Conservation (phyloP, 768 basidiomycete species). For the Gloeophyllum trabeum region DNA sequence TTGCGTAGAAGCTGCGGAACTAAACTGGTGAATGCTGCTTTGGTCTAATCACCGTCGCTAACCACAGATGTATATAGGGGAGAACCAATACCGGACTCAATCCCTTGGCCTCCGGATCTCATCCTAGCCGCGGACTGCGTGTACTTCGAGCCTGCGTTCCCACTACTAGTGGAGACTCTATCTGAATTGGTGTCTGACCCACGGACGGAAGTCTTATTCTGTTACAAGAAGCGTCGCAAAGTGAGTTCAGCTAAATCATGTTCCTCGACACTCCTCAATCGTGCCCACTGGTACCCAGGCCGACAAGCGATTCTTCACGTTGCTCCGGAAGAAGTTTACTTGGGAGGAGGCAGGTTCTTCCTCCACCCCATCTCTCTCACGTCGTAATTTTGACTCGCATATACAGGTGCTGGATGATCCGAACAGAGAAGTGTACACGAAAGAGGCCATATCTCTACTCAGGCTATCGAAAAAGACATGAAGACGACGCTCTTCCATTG, state of each 20-base stretch:
- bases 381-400: not conserved
- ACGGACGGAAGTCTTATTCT: conserved; percentile 69
- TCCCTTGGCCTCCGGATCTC: conserved; percentile 43
- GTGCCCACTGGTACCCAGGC: conserved; percentile 43
- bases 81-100: conserved; percentile 31
- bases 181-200: conserved; percentile 37
- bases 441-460: conserved; percentile 60
- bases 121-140: conserved; percentile 92
- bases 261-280: conserved; percentile 1
- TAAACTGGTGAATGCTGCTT: conserved; percentile 66
- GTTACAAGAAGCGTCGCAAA: conserved; percentile 91
- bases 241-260: conserved; percentile 32
- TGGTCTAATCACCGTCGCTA: not conserved
- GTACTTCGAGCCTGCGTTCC: conserved; percentile 90
- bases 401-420: conserved; percentile 56
- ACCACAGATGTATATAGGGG: conserved; percentile 48
- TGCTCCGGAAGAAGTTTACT: conserved; percentile 68
- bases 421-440: conserved; percentile 38
- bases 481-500: too few relatives aligned
- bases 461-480: conserved; percentile 18
- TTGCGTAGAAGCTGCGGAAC: conserved; percentile 50
- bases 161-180: conserved; percentile 74
- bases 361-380: not conserved
- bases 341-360: conserved; percentile 47
- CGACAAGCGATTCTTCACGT: conserved; percentile 75